These are phyloP conservation scores for Citrus mangshanensis DNA, from an alignment of 345 rosid genomes.

Conservation along the genomic window DNA sequence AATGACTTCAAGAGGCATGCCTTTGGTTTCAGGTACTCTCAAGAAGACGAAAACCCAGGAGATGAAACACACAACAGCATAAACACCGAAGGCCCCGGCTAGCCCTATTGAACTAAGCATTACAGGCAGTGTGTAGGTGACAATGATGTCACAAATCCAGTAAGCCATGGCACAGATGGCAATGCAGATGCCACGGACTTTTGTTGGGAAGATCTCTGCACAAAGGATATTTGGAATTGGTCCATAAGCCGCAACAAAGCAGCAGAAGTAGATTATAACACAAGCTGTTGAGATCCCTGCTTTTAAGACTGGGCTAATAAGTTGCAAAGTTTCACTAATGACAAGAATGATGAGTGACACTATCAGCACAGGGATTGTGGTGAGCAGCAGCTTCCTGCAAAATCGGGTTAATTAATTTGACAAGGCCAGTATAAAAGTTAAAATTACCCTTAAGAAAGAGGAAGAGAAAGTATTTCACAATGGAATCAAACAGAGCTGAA, in stretches of 20 bases:
- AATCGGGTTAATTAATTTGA: background rate
- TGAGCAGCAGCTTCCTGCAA: constrained; percentile 75
- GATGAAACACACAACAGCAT: constrained; percentile 68
- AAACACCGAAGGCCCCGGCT: constrained; percentile 67
- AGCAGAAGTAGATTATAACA: constrained; percentile 83
- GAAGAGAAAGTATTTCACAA: background rate
- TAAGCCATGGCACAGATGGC: constrained; percentile 84
- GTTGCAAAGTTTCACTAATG: constrained; percentile 42
- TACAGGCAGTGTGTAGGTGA: constrained; percentile 86
- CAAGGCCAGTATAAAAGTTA: background rate
- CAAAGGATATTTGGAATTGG: constrained; percentile 96
- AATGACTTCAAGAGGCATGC: constrained; percentile 98
- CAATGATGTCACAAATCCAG: constrained; percentile 86
- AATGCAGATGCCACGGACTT: constrained; percentile 96
- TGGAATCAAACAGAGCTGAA: background rate
- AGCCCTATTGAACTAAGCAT: constrained; percentile 80
- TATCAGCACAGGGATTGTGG: constrained; percentile 81
- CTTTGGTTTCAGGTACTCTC: constrained; percentile 97
- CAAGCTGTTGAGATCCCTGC: constrained; percentile 77
- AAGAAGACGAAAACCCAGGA: constrained; percentile 85
- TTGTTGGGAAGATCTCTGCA: constrained; percentile 96
- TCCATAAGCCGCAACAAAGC: constrained; percentile 82
- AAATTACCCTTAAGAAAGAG: background rate
- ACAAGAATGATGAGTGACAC: constrained; percentile 64
- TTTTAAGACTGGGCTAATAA: constrained; percentile 45